Evolutionary conservation across 345 rosid species (phyloP).

Genomic region (Brassica carinata): DNA sequence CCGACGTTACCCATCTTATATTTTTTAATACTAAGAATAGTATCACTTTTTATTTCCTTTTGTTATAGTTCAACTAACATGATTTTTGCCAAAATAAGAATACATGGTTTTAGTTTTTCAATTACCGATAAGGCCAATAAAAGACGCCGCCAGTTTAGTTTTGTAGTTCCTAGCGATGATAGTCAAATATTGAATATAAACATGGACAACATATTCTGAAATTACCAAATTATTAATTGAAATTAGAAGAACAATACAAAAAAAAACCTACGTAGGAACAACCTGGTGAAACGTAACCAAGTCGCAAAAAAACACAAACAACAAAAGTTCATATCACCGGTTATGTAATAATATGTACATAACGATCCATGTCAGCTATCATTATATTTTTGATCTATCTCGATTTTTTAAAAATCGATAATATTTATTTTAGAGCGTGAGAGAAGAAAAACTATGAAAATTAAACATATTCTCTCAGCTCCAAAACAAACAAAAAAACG

Average conservation of each 20-base stretch:
- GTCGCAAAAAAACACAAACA: conserved; percentile 39
- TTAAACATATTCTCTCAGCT: conserved; percentile 26
- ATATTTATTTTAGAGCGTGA: neutral
- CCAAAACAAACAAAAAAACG: conserved; percentile 4
- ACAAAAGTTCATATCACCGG: conserved; percentile 39
- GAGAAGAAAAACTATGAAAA: conserved; percentile 9
- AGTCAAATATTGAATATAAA: neutral
- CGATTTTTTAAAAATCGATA: conserved; percentile 29
- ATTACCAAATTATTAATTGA: conserved; percentile 31
- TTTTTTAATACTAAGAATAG: conserved; percentile 1
- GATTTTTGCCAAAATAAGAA: neutral
- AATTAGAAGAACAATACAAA: conserved; percentile 16
- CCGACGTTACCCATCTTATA: conserved; percentile 5
- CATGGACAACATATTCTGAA: neutral
- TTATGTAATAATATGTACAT: conserved; percentile 45
- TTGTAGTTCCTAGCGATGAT: neutral
- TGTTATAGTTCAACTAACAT: neutral
- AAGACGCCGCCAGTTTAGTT: neutral
- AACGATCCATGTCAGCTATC: conserved; percentile 43
- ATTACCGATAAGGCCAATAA: neutral
- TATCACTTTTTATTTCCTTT: neutral
- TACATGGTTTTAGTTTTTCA: neutral
- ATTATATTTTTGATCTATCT: conserved; percentile 27
- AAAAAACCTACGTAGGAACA: conserved; percentile 18
- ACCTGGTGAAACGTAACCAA: conserved; percentile 41